Evolutionary conservation across 176 grass and related monocot genomes (phyloP).

Genomic region (Hordeum marinum): DNA sequence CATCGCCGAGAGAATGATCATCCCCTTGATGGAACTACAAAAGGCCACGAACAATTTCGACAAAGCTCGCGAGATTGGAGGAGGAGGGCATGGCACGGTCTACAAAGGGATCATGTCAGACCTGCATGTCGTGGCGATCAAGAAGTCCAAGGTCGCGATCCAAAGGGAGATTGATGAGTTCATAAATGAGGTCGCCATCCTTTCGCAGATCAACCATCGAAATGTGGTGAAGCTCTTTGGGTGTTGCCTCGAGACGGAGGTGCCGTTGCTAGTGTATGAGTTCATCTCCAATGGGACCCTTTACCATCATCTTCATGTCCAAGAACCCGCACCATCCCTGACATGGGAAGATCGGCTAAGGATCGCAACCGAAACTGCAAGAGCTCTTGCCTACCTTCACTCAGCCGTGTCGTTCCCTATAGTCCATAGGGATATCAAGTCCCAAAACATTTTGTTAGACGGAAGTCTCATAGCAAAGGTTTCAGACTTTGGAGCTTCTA

Average conservation of each 20-base stretch:
- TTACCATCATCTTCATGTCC: not conserved
- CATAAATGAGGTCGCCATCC: not conserved
- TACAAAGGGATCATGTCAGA: not conserved
- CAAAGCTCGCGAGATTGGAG: not conserved
- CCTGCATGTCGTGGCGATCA: not conserved
- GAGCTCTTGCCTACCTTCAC: not conserved
- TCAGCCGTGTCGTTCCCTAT: not conserved
- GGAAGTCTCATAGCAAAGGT: not conserved
- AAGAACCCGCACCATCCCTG: not conserved
- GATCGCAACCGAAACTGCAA: not conserved
- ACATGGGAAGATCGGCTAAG: not conserved
- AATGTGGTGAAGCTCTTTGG: not conserved
- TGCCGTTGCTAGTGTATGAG: not conserved
- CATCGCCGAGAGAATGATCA: not conserved
- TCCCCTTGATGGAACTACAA: not conserved
- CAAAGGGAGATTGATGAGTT: not conserved
- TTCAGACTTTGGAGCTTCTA: not conserved
- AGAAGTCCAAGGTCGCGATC: not conserved
- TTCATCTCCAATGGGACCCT: not conserved
- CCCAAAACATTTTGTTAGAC: not conserved
- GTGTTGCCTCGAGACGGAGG: not conserved
- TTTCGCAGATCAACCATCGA: not conserved
- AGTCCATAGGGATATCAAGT: not conserved
- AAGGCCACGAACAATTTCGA: not conserved
- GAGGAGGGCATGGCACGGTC: not conserved